These are phyloP conservation scores for Angophora floribunda DNA, from an alignment of 345 rosid species.

Conservation along the genomic window DNA sequence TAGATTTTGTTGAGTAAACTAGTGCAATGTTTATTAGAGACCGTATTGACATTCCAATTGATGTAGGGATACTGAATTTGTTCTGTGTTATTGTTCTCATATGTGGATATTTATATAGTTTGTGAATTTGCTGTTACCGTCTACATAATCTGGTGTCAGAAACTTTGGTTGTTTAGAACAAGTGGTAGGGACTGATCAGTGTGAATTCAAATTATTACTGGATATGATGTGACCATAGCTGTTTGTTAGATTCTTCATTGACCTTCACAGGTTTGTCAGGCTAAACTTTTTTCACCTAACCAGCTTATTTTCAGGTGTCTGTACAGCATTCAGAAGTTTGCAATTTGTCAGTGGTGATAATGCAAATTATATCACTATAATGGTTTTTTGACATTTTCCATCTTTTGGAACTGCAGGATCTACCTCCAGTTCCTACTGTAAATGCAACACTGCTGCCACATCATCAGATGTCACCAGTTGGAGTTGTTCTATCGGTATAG, in stretches of 20 bases:
- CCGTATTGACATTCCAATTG: neutral
- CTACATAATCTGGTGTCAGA: neutral
- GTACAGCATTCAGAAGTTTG: neutral
- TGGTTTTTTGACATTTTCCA: neutral
- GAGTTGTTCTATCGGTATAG: slow-evolving; percentile 69
- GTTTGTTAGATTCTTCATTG: neutral
- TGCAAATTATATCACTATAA: neutral
- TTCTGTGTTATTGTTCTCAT: neutral
- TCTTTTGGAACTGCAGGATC: slow-evolving; percentile 28
- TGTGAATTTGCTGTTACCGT: neutral
- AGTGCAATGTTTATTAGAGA: neutral
- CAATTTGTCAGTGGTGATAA: neutral
- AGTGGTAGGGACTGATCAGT: neutral
- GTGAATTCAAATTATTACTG: neutral
- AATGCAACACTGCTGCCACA: slow-evolving; percentile 45
- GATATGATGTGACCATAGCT: neutral
- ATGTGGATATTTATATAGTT: neutral
- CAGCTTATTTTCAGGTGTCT: neutral
- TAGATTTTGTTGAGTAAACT: neutral
- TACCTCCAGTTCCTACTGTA: slow-evolving; percentile 79
- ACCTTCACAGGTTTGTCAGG: neutral
- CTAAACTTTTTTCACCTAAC: neutral
- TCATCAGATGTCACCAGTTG: slow-evolving; percentile 73
- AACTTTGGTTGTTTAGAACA: neutral
- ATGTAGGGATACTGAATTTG: neutral